A percentile compares a stretch with the other conserved stretches of the same genome.
These are phyloP conservation scores for Pseudonitzschia delicatissima DNA, from an alignment of 108 stramenopile genomes.

Conservation along the genomic window DNA sequence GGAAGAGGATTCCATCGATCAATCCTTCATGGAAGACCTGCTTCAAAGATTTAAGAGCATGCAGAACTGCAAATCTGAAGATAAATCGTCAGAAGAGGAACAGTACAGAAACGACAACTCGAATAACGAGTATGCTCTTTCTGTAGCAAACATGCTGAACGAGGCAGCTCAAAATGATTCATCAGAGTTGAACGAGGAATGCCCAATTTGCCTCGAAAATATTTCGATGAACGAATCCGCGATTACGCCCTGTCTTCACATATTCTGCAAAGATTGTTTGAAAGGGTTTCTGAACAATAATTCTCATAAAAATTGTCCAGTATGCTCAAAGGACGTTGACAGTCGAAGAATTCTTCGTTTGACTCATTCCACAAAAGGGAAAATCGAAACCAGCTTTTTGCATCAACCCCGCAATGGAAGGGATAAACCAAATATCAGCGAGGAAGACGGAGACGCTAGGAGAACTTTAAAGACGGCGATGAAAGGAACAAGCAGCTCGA, in stretches of 20 bases:
- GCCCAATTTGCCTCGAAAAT: conserved; percentile 74
- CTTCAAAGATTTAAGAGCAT: conserved; percentile 46
- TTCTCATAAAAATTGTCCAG: conserved; percentile 55
- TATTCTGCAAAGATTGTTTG: conserved; percentile 70
- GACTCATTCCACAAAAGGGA: conserved; percentile 38
- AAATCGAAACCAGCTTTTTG: conserved; percentile 39
- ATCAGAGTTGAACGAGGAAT: conserved; percentile 65
- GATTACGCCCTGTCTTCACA: conserved; percentile 81
- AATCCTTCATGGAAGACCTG: conserved; percentile 44
- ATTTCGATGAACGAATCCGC: conserved; percentile 51
- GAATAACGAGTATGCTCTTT: conserved; percentile 35
- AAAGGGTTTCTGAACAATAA: conserved; percentile 24
- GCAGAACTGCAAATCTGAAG: conserved; percentile 5
- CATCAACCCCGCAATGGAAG: conserved; percentile 1
- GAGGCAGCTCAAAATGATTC: conserved; percentile 47
- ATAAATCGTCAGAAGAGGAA: not conserved
- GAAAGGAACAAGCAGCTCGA: conserved; percentile 62
- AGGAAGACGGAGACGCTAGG: conserved; percentile 47
- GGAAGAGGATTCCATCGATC: conserved; percentile 24
- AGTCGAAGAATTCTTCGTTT: conserved; percentile 52
- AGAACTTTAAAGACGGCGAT: conserved; percentile 60
- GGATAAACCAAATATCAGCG: not conserved
- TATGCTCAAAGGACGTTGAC: conserved; percentile 58
- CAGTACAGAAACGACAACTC: not conserved
- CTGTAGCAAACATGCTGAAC: conserved; percentile 53